Base-by-base conservation (phyloP, 805 yeast genomes). In the Candida bentonensis region DNA sequence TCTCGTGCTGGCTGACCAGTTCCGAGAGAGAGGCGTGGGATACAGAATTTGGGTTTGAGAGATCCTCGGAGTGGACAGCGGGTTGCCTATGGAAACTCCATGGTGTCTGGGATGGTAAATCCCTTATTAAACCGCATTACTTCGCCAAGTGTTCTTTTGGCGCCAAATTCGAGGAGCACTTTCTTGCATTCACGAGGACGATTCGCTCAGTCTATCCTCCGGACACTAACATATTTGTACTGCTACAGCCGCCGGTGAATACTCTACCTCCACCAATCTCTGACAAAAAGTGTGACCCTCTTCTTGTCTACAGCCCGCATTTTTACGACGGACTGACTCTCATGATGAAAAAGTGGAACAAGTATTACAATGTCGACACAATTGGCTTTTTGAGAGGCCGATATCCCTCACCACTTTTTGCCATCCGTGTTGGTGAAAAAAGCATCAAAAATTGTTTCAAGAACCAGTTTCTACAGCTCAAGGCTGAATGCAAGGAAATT, bases 261-360 rank as follows among this genome's bases (percentile, higher is more conserved):
- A 79, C 76, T 51, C 57, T 73, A 2, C 95, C 96, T 0, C 96
- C 96, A 2, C n/a, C n/a, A n/a, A n/a, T n/a, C n/a, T 57, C 64
- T 20, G 57, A 83, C 47, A 65, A 64, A 45, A 67, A 68, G 23
- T 69, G 73, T 36, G 92, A 82, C 53, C 58, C 66, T 1, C 73
- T 72, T 42, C 79, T 89, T 0, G 76, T 82, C 1, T 79, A 79
- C 53, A 78, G 94, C 17, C 92, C 94, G 2, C 98, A 89, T 62
- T 89, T 80, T 59, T 89, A 89, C 58, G 98, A 89, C 59, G 98
- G 97, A 0, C 73, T 89, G 78, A 82, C 96, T 1, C 65, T 89
- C 28, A 79, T 92, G 88, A 82, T 83, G 61, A 86, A 87, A 62
- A 74, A 79, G 3, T 92, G 98, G 98, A 87, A 83, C 58, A 67